Evolutionary conservation across 495 filamentous ascomycete genomes (phyloP), one percentile per base, ranked within the genome.

Genomic region (Hyphodiscus hymeniophilus): DNA sequence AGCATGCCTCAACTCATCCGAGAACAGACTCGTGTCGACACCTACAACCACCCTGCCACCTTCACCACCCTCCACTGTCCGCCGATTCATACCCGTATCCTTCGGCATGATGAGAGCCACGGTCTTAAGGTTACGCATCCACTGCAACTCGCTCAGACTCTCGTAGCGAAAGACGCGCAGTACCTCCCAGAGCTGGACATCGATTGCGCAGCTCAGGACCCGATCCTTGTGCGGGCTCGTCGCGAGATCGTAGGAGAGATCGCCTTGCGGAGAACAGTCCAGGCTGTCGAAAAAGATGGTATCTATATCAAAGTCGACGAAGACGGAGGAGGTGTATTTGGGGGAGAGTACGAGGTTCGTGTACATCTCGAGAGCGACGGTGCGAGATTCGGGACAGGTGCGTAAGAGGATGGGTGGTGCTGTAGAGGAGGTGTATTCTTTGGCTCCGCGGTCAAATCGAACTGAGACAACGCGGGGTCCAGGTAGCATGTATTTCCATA

Each of bases 401-500:
- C 47, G 38, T 1, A 58, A 47, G 11, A 51, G 51, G 2, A 41
- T 0, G 7, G 46, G 50, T 17, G 55, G 55, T 24, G 46, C 12
- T 8, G 12, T 11, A 7, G 20, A 12, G 38, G 38, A 40, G 12
- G 22, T 40, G 33, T 40, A 40, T 40, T 40, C 16, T 22, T 40
- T 40, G 38, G 38, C 38, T 12, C 16, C 38, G 20, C 38, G 38
- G 20, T 31, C 34, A 28, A 16, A 32, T 33, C 28, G 43, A 2
- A 45, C 44, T 35, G 57, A 52, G 52, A 66, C 60, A 12, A 61
- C 41, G 0, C 63, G 57, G 21, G 54, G 32, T 5, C 48, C 56
- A 0, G 61, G 61, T 1, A 66, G 57, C 0, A 59, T 52, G n/a
- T 48, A 47, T 20, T 58, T 22, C 63, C 63, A 66, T 24, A 66